Conservation (phyloP, 2,329 filamentous ascomycete genomes). For the Sporothrix euskadiensis region DNA sequence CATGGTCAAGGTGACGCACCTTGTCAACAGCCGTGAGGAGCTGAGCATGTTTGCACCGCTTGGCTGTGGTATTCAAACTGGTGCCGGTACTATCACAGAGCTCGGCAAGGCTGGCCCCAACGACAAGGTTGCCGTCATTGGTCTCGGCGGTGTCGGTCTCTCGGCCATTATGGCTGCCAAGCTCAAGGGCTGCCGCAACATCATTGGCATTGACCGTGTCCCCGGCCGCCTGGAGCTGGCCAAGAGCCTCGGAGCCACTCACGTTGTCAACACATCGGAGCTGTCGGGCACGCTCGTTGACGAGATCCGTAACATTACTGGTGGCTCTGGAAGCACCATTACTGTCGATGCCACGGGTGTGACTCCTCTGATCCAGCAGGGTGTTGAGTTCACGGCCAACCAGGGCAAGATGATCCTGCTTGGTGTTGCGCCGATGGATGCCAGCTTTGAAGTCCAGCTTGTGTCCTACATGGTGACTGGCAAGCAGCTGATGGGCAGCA, state of each 20-base stretch:
- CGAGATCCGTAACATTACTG: background rate
- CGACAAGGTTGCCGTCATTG: background rate
- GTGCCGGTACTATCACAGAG: background rate
- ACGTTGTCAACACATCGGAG: background rate
- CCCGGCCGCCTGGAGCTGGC: background rate
- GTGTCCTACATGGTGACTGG: background rate
- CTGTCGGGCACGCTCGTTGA: background rate
- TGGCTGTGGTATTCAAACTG: background rate
- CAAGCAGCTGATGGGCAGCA: slow-evolving; percentile 13
- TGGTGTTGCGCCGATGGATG: background rate
- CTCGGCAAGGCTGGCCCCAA: background rate
- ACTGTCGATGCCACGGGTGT: background rate
- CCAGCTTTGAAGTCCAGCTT: background rate
- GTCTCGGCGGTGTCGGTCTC: background rate
- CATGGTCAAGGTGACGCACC: slow-evolving; percentile 2
- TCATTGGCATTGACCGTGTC: background rate
- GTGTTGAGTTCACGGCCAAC: background rate
- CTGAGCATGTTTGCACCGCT: slow-evolving; percentile 1
- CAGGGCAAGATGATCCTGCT: slow-evolving; percentile 9
- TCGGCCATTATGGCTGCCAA: background rate
- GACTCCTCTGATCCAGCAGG: background rate
- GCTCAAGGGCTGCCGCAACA: background rate
- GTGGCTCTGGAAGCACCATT: background rate
- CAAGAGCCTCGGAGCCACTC: background rate
- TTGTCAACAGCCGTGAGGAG: slow-evolving; percentile 1